These are phyloP conservation scores for Apiospora hydei DNA, from an alignment of 2,329 filamentous ascomycete species.

Conservation along the genomic window DNA sequence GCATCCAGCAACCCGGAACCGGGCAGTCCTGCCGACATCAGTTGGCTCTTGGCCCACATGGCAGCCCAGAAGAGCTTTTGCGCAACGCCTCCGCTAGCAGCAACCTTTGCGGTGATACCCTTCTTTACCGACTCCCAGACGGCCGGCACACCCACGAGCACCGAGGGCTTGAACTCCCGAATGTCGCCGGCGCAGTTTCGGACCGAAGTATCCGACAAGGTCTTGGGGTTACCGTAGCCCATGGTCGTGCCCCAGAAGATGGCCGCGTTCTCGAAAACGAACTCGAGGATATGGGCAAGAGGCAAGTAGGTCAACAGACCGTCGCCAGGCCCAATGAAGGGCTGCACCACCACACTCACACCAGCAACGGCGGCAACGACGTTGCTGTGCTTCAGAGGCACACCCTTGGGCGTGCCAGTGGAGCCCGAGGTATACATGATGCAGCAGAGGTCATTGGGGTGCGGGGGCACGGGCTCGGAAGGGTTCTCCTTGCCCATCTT, in stretches of 20 bases:
- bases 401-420: conserved; percentile 84
- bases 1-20: conserved; percentile 76
- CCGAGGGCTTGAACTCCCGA: conserved; percentile 80
- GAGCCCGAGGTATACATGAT: conserved; percentile 79
- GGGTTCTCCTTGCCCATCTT: conserved; percentile 67
- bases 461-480: conserved; percentile 72
- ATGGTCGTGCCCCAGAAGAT: conserved; percentile 87
- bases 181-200: conserved; percentile 90
- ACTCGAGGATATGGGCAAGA: conserved; percentile 88
- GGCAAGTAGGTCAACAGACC: conserved; percentile 84
- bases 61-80: conserved; percentile 77
- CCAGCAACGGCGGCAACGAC: conserved; percentile 81
- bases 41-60: conserved; percentile 58
- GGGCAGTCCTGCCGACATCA: conserved; percentile 63
- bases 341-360: conserved; percentile 77
- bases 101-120: conserved; percentile 80
- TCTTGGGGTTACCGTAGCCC: conserved; percentile 89
- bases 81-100: conserved; percentile 70
- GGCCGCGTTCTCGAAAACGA: conserved; percentile 85
- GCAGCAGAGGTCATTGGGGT: conserved; percentile 78
- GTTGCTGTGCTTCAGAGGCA: conserved; percentile 76
- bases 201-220: conserved; percentile 81
- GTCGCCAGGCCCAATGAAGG: conserved; percentile 80
- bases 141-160: conserved; percentile 86
- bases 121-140: conserved; percentile 95